Conservation (phyloP, 2,329 filamentous ascomycete species). For the Graphilbum sp. region DNA sequence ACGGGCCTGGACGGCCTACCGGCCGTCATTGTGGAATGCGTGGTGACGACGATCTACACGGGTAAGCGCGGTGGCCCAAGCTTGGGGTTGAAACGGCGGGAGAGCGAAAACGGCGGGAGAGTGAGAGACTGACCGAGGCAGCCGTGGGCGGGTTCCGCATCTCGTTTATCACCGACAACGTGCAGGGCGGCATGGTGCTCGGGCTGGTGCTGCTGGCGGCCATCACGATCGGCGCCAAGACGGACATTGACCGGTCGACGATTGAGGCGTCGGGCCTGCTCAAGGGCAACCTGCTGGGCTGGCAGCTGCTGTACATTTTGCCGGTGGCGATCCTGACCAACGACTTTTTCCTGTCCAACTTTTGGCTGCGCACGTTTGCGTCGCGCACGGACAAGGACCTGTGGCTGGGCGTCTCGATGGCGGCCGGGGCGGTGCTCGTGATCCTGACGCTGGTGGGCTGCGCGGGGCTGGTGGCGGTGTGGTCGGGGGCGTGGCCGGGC, state of each 20-base stretch:
- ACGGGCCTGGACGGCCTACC: conserved; percentile 62
- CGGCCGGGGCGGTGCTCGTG: conserved; percentile 45
- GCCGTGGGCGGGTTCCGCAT: conserved; percentile 69
- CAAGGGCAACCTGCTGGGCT: conserved; percentile 55
- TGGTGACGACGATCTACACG: conserved; percentile 69
- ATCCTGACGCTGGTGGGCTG: conserved; percentile 59
- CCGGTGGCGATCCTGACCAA: conserved; percentile 69
- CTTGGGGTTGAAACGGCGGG: too few species aligned
- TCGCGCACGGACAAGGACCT: conserved; percentile 66
- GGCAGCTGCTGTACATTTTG: conserved; percentile 75
- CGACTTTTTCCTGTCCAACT: conserved; percentile 72
- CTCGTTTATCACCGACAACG: conserved; percentile 69
- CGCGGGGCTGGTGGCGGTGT: conserved; percentile 59
- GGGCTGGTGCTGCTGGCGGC: conserved; percentile 59
- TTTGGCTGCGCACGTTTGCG: conserved; percentile 74
- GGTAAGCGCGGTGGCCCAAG: too few species aligned
- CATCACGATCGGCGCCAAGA: conserved; percentile 62
- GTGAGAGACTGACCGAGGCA: conserved; percentile 15
- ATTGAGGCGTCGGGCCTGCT: conserved; percentile 54
- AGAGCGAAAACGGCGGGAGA: too few species aligned
- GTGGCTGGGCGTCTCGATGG: conserved; percentile 55
- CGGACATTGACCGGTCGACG: conserved; percentile 51
- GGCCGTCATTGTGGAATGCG: conserved; percentile 60
- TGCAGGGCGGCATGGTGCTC: conserved; percentile 66
- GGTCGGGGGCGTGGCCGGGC: conserved; percentile 58